Conservation (phyloP, 345 rosid genomes). For the Arabidopsis arenosa region DNA sequence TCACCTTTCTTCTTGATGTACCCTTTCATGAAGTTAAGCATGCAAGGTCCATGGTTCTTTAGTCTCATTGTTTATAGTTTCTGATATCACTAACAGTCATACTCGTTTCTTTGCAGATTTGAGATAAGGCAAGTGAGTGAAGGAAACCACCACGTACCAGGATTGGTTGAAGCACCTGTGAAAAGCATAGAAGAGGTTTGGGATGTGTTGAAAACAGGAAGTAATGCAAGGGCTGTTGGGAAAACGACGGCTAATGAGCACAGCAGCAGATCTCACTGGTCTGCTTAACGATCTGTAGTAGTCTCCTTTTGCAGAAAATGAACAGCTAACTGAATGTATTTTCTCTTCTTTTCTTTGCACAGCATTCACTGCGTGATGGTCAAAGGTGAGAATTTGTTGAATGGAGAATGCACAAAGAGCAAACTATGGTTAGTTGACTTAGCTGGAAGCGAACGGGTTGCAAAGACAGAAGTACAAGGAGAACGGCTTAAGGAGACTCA, state of each 20-base stretch:
- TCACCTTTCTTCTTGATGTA: neutral
- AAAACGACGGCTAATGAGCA: slow-evolving; percentile 91
- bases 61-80: slow-evolving; percentile 7
- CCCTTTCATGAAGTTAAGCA: neutral
- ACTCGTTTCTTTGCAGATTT: slow-evolving; percentile 58
- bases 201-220: slow-evolving; percentile 92
- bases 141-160: slow-evolving; percentile 87
- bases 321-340: slow-evolving; percentile 16
- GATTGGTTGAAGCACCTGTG: slow-evolving; percentile 85
- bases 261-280: slow-evolving; percentile 99
- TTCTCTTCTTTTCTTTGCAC: slow-evolving; percentile 30
- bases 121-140: slow-evolving; percentile 82
- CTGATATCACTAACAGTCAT: neutral
- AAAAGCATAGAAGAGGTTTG: slow-evolving; percentile 82
- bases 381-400: slow-evolving; percentile 81
- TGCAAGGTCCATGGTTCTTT: slow-evolving; percentile 16
- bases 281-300: slow-evolving; percentile 19
- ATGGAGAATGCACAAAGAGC: slow-evolving; percentile 88
- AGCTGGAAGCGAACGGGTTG: slow-evolving; percentile 98
- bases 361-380: slow-evolving; percentile 96
- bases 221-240: slow-evolving; percentile 88
- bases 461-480: slow-evolving; percentile 94
- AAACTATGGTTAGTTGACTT: slow-evolving; percentile 96
- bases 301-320: neutral
- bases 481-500: slow-evolving; percentile 97